A percentile compares a stretch with the other conserved stretches of the same genome.
Conservation (phyloP, 2,329 filamentous ascomycete species). For the Fusarium sp. region DNA sequence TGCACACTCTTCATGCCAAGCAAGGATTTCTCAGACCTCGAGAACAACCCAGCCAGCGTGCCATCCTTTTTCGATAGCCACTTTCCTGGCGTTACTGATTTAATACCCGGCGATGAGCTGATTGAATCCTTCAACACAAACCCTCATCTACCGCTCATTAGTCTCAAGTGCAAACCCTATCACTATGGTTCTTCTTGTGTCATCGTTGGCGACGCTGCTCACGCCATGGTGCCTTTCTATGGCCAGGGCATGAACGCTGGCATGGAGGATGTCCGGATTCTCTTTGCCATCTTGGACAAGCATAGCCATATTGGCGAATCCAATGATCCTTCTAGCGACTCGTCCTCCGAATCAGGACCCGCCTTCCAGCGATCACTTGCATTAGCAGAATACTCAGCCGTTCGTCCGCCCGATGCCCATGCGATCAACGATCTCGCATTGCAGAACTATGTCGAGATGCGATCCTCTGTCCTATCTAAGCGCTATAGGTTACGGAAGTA, state of each 20-base stretch:
- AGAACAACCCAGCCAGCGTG: conserved; percentile 68
- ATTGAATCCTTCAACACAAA: conserved; percentile 80
- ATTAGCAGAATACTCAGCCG: conserved; percentile 77
- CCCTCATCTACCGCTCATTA: conserved; percentile 92
- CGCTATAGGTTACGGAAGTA: conserved; percentile 84
- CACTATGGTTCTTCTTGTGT: conserved; percentile 82
- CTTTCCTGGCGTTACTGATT: conserved; percentile 85
- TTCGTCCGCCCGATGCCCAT: conserved; percentile 81
- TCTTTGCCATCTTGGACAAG: conserved; percentile 84
- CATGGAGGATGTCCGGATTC: conserved; percentile 89
- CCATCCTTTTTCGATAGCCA: conserved; percentile 81
- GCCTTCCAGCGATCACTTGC: conserved; percentile 70
- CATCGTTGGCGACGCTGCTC: conserved; percentile 91
- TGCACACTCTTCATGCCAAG: conserved; percentile 92
- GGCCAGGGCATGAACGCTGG: conserved; percentile 98
- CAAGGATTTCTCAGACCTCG: conserved; percentile 73
- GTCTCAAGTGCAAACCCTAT: conserved; percentile 90
- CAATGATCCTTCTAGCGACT: conserved; percentile 53
- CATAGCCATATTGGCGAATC: conserved; percentile 62
- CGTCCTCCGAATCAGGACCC: conserved; percentile 56
- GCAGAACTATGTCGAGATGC: conserved; percentile 95
- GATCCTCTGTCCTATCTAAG: conserved; percentile 80
- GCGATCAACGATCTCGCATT: conserved; percentile 93
- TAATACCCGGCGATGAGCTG: conserved; percentile 76
- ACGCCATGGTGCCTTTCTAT: conserved; percentile 99